Evolutionary conservation across 345 rosid species (phyloP).

Genomic region (Noccaea caerulescens): DNA sequence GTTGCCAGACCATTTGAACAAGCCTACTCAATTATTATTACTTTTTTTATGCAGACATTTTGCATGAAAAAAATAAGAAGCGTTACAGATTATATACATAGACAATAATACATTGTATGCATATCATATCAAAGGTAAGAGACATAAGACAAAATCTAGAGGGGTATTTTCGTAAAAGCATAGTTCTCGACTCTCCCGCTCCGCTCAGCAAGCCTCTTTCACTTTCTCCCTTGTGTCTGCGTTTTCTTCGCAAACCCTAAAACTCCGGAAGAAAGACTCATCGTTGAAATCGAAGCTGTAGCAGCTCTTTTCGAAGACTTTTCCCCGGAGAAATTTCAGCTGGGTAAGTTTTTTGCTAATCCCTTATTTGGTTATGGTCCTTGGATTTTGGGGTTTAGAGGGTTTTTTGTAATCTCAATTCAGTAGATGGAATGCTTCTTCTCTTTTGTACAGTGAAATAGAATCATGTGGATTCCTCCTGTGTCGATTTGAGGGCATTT

Average conservation of each 20-base stretch:
- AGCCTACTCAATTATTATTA: no score
- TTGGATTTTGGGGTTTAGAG: neutral
- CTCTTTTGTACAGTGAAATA: neutral
- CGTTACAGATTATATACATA: neutral
- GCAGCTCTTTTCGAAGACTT: neutral
- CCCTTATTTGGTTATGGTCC: neutral
- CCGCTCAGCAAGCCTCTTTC: conserved; percentile 19
- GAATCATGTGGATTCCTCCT: neutral
- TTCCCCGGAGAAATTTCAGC: neutral
- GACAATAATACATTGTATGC: neutral
- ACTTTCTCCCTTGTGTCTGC: conserved; percentile 3
- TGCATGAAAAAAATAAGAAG: no score
- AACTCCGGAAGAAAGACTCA: neutral
- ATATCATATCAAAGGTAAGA: neutral
- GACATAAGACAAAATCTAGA: conserved; percentile 6
- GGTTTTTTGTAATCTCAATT: neutral
- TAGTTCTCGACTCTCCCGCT: conserved; percentile 40
- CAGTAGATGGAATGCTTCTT: neutral
- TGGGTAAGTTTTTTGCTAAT: conserved; percentile 21
- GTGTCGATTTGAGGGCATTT: neutral
- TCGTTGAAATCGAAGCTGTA: conserved; percentile 15
- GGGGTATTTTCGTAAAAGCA: conserved; percentile 29
- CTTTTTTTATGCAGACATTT: no score
- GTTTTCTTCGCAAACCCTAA: conserved; percentile 40
- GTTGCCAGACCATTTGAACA: no score